Percentiles rank a stretch among this genome's conserved stretches.
These are phyloP conservation scores for Amauroascus verrucosus DNA, from an alignment of 2,329 filamentous ascomycete species.

Conservation along the genomic window DNA sequence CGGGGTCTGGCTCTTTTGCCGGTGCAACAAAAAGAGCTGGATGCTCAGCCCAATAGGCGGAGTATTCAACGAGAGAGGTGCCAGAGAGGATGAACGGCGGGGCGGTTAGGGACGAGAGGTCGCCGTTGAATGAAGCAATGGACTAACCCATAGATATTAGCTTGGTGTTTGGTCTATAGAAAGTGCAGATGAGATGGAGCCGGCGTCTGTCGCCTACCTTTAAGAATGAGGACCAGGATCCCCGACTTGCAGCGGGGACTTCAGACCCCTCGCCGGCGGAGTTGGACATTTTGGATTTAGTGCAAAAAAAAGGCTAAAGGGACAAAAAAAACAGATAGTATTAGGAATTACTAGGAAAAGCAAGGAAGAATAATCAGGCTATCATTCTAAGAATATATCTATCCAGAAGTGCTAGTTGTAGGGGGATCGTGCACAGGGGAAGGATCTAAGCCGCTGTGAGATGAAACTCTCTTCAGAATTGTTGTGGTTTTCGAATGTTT, in stretches of 20 bases:
- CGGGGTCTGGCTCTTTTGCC: conserved; percentile 64
- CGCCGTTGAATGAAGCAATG: conserved; percentile 71
- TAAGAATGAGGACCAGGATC: conserved; percentile 40
- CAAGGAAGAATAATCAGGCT: background rate
- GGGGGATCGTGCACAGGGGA: background rate
- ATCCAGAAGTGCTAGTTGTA: background rate
- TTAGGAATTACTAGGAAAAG: background rate
- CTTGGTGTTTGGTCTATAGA: background rate
- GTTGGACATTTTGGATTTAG: conserved; percentile 4
- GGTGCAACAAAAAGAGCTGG: conserved; percentile 71
- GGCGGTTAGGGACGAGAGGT: conserved; percentile 68
- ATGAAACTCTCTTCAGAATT: background rate
- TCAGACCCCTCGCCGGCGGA: conserved; percentile 33
- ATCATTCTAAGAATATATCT: conserved; percentile 1
- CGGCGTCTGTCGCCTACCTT: conserved; percentile 31
- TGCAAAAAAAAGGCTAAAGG: background rate
- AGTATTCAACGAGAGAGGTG: conserved; percentile 70
- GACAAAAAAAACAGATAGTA: background rate
- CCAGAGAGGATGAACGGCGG: conserved; percentile 73
- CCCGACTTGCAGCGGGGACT: conserved; percentile 35
- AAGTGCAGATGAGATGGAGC: background rate
- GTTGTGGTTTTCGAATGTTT: background rate
- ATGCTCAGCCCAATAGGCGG: conserved; percentile 72
- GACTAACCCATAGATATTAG: conserved; percentile 36
- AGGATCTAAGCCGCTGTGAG: background rate